Evolutionary conservation across 257 asterid species (phyloP).

Genomic region (Marsdenia floribunda): DNA sequence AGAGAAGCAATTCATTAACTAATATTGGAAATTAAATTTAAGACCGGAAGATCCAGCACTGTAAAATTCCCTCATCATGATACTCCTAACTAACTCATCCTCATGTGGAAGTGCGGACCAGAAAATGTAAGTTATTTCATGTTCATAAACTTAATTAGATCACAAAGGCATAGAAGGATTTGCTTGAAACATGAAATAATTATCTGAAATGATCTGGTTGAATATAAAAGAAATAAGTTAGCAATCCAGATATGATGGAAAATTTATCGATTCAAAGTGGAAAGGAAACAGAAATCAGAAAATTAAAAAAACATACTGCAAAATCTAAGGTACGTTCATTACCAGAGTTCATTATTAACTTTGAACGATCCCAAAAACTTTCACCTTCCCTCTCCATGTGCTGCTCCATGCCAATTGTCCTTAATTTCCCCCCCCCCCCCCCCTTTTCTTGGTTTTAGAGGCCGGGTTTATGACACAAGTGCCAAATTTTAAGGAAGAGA

Average conservation of each 20-base stretch:
- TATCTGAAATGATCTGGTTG: constrained; percentile 69
- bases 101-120: neutral
- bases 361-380: neutral
- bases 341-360: neutral
- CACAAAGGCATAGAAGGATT: too few relatives aligned
- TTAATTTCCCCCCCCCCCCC: too few relatives aligned
- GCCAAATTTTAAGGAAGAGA: neutral
- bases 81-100: neutral
- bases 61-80: neutral
- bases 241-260: neutral
- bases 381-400: neutral
- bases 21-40: neutral
- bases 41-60: neutral
- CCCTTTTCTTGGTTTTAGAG: neutral
- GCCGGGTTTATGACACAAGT: neutral
- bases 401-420: neutral
- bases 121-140: neutral
- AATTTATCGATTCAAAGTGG: neutral
- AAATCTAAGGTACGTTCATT: neutral
- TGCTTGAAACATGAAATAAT: constrained; percentile 36
- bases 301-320: neutral
- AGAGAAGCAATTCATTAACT: neutral
- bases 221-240: constrained; percentile 8
- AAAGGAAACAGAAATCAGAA: neutral
- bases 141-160: too few relatives aligned